A percentile compares a stretch with the other conserved stretches of the same genome.
phyloP scores from a whole-genome alignment of 2,329 filamentous ascomycete species.

The Chaetomium strumarium region DNA sequence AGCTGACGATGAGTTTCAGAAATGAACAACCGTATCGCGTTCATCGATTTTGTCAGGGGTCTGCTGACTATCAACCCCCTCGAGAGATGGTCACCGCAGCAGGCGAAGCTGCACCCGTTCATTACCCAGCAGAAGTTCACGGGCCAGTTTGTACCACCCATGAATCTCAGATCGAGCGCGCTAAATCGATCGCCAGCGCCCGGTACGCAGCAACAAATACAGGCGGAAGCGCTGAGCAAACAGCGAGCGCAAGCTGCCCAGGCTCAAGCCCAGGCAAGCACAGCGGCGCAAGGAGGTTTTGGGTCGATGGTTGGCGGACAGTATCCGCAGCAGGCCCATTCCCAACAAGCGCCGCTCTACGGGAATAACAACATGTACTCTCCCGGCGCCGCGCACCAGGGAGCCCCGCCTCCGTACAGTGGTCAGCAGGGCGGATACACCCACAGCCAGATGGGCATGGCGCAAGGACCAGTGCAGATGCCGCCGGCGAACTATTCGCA shows the following conservation, averaged over 20 bases:
- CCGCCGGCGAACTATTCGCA: conserved; percentile 57
- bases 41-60: conserved; percentile 96
- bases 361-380: conserved; percentile 78
- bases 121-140: conserved; percentile 98
- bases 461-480: conserved; percentile 61
- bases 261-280: conserved; percentile 64
- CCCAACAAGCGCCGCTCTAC: conserved; percentile 62
- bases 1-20: conserved; percentile 49
- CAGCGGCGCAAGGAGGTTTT: conserved; percentile 63
- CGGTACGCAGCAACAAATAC: conserved; percentile 91
- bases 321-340: conserved; percentile 43
- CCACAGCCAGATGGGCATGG: conserved; percentile 60
- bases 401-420: conserved; percentile 73
- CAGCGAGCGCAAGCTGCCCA: conserved; percentile 68
- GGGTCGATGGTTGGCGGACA: conserved; percentile 41
- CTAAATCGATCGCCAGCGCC: conserved; percentile 83
- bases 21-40: conserved; percentile 96
- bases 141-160: conserved; percentile 90
- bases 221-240: conserved; percentile 89
- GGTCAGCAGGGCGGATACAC: conserved; percentile 63
- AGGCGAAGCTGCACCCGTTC: conserved; percentile 95
- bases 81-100: conserved; percentile 95
- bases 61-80: conserved; percentile 90
- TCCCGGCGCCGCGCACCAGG: conserved; percentile 47
- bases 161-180: conserved; percentile 88